Base-by-base conservation (phyloP, 345 rosid species). In the Citrus glauca region DNA sequence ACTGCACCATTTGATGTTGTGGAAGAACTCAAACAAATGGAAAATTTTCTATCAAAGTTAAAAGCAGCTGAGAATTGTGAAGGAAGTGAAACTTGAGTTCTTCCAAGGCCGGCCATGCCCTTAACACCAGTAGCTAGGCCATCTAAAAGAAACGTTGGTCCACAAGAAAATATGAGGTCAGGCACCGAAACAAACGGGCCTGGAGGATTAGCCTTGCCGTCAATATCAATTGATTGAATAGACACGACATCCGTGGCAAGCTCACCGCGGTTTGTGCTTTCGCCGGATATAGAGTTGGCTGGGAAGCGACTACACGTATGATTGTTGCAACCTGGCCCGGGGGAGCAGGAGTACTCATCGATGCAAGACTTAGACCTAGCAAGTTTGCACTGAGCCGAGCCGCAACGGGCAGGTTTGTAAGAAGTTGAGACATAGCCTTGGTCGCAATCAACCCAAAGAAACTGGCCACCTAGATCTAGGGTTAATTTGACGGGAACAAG, bases 391-490 rank as follows among this genome's bases (percentile, higher is more conserved):
- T n/a, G 71, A n/a, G 86, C 70, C 0, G 89, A 88, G n/a, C 76
- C 27, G 50, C 88, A 86, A 7, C 48, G 84, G 5, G 78, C 83
- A 0, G 87, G 72, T 2, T 42, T 69, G 71, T 83, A 85, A 35
- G 93, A 67, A 1, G 91, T 77, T 4, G 93, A 90, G 14, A 80
- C 75, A 40, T 83, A 90, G 66, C 71, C 67, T 7, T 75, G 14
- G 4, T 85, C 82, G 28, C 91, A 88, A 35, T 84, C 79, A 45
- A 88, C 86, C 93, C 90, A 90, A 7, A 80, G 72, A 78, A 24
- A 76, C 10, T 69, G 76, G 9, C 86, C 90, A 4, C 90, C 89
- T 5, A 90, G 87, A 74, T 90, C 88, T 38, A 85, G 56, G n/a
- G 71, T 66, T 2, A 82, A 79, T 27, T 64, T 77, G 7, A 83